Conservation (phyloP, 306 rosid species). For the Rosa chinensis region DNA sequence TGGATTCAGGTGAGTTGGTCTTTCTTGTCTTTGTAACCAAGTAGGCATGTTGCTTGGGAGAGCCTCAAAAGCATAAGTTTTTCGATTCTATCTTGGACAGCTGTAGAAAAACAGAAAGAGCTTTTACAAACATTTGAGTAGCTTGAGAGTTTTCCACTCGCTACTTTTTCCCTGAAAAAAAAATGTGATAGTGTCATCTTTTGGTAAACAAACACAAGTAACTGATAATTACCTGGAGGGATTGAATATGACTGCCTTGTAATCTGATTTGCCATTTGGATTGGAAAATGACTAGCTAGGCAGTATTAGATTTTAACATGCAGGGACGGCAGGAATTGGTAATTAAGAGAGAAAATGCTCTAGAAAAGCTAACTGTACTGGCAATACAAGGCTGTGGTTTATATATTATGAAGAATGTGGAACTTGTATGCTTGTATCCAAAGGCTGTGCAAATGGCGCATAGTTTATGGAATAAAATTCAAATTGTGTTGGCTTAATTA, state of each 20-base stretch:
- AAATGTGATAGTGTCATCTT: conserved; percentile 18
- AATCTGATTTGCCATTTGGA: conserved; percentile 21
- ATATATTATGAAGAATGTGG: background rate
- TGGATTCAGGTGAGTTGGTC: conserved; percentile 52
- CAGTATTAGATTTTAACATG: conserved; percentile 23
- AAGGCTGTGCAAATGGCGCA: background rate
- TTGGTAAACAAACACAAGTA: conserved; percentile 36
- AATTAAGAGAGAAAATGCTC: conserved; percentile 29
- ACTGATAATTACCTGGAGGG: conserved; percentile 31
- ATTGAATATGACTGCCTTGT: conserved; percentile 33
- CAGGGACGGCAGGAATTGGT: conserved; percentile 47
- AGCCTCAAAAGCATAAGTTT: conserved; percentile 51
- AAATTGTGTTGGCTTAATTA: too few relatives aligned
- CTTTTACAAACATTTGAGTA: conserved; percentile 63
- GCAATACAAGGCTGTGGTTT: background rate
- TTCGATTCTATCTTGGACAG: conserved; percentile 38
- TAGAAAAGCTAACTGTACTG: background rate
- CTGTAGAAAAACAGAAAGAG: conserved; percentile 33
- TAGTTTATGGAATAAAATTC: background rate
- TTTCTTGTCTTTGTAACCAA: conserved; percentile 88
- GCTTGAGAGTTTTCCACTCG: conserved; percentile 58
- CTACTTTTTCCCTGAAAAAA: conserved; percentile 36
- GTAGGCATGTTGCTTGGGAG: conserved; percentile 66
- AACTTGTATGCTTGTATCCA: background rate
- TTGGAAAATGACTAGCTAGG: conserved; percentile 41